Percentiles rank a stretch among this genome's conserved stretches.
These are phyloP conservation scores for Backusella tarrabulga DNA, from an alignment of 192 early-diverging fungal species.

Conservation along the genomic window DNA sequence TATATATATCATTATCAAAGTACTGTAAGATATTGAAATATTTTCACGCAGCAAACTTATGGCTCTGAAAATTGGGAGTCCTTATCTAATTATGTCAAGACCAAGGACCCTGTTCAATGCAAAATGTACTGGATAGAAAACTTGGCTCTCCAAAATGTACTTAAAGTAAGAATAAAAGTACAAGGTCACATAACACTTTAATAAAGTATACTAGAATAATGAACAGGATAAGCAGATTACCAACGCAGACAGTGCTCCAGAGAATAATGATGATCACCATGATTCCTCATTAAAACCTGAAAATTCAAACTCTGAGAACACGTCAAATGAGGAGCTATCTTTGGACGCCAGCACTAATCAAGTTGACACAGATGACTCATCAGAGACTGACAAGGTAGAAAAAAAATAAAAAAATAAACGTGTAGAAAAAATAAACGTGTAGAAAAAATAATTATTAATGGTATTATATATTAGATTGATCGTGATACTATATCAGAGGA, in stretches of 20 bases:
- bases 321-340: not conserved
- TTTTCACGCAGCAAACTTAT: constrained; percentile 33
- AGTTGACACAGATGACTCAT: not conserved
- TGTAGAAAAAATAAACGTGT: not conserved
- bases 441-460: not conserved
- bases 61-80: constrained; percentile 57
- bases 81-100: constrained; percentile 48
- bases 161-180: not conserved
- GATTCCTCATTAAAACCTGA: not conserved
- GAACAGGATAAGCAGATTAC: not conserved
- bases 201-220: not conserved
- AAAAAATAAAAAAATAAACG: not conserved
- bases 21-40: not conserved
- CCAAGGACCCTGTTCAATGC: constrained; percentile 56
- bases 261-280: not conserved
- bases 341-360: not conserved
- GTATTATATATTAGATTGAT: constrained; percentile 31
- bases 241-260: not conserved
- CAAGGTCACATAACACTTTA: not conserved
- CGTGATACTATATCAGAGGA: constrained; percentile 45
- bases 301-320: not conserved
- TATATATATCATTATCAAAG: not conserved
- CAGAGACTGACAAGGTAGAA: not conserved
- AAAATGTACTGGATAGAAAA: constrained; percentile 60
- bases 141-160: constrained; percentile 40